Evolutionary conservation across 2,329 filamentous ascomycete genomes (phyloP), one percentile per base, ranked within the genome.

Genomic region (Pseudogymnoascus sp.): DNA sequence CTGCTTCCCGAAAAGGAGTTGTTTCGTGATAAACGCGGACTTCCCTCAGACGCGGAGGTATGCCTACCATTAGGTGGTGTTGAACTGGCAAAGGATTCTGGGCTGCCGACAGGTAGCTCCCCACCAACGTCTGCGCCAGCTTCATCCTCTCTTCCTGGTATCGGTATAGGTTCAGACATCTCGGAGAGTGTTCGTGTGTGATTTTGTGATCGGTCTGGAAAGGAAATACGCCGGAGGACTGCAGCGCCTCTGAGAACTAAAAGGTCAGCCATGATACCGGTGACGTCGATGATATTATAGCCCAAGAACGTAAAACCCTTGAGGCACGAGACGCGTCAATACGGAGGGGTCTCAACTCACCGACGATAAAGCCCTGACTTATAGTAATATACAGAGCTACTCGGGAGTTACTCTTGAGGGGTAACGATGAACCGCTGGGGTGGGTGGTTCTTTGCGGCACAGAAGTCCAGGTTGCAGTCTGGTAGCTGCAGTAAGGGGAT

Each of bases 1-100:
- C 87, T 91, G 74, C 87, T 91, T 59, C 85, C 87, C n/a, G 90
- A 92, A 74, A 92, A 92, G 14, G 92, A 96, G 14, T 83, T 81
- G 62, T 89, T 88, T 64, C 92, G 85, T 6, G 92, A 95, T 58
- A 92, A 77, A 66, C 79, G 71, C 59, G 85, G 78, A 70, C 80
- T 87, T 45, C 77, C 73, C n/a, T 76, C 71, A 4, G 72, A 73
- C 2, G 75, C 70, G 62, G 69, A 59, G 31, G 83, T 81, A 63
- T 82, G 81, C 45, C 73, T 72, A 33, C 77, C 69, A 62, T 82
- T 78, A 59, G 76, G 71, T 35, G 78, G 73, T 6, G 81, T 78
- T 74, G 77, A 76, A 37, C 74, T 86, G 31, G 78, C 72, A 49
- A 78, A 78, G 21, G 78, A 74, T 5, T 38, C 35, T 35, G 55